Percentiles rank a stretch among this genome's conserved stretches.
These are phyloP conservation scores for Plasmodium gallinaceum DNA, from an alignment of 169 alveolate species.

Conservation along the genomic window DNA sequence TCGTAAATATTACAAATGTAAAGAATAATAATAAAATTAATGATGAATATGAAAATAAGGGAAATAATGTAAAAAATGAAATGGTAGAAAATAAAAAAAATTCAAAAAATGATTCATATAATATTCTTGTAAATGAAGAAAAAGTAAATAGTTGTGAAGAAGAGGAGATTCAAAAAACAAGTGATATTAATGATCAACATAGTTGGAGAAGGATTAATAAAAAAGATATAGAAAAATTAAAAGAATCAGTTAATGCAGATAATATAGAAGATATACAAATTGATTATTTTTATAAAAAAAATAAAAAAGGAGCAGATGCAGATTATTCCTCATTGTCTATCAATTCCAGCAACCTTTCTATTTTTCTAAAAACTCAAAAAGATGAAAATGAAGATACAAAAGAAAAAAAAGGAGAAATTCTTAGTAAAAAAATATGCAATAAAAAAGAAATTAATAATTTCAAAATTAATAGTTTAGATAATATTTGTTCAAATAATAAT, in stretches of 20 bases:
- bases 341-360: slow-evolving; percentile 27
- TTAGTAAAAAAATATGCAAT: slow-evolving; percentile 1
- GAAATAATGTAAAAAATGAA: not conserved
- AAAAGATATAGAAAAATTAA: slow-evolving; percentile 43
- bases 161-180: not conserved
- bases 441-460: slow-evolving; percentile 12
- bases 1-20: no score
- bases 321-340: slow-evolving; percentile 32
- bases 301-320: slow-evolving; percentile 17
- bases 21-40: not conserved
- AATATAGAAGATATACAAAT: slow-evolving; percentile 37
- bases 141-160: not conserved
- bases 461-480: slow-evolving; percentile 8
- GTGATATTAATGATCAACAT: not conserved
- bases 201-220: slow-evolving; percentile 28
- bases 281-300: slow-evolving; percentile 42
- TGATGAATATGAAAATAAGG: not conserved
- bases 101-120: not conserved
- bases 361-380: slow-evolving; percentile 10
- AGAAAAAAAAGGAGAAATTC: not conserved
- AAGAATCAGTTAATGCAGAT: slow-evolving; percentile 35
- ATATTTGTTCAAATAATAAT: not conserved
- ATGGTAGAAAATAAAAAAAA: not conserved
- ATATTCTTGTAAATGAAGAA: not conserved
- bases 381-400: slow-evolving; percentile 8